Evolutionary conservation across 225 moss, liverwort and hornwort genomes (phyloP).

Genomic region (Polytrichum formosum): DNA sequence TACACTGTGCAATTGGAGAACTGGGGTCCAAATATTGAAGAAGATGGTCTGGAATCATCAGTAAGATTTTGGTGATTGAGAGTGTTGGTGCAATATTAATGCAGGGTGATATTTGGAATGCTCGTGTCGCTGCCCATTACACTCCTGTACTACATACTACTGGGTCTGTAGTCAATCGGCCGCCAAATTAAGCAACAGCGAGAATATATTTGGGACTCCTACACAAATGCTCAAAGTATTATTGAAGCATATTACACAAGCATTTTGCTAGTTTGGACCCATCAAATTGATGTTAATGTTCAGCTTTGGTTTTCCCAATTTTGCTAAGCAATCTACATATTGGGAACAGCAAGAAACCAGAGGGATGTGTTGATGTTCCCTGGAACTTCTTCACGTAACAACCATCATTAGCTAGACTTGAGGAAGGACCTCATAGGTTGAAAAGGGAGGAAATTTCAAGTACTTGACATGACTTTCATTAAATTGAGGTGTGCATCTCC

Average conservation of each 20-base stretch:
- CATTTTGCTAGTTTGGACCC: conserved; percentile 3
- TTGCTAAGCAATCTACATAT: conserved; percentile 1
- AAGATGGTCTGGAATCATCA: no score
- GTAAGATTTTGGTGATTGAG: neutral
- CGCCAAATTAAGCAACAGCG: neutral
- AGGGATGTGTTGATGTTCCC: neutral
- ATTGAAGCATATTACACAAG: neutral
- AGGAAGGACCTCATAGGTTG: no score
- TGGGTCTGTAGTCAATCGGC: neutral
- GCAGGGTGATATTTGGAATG: conserved; percentile 12
- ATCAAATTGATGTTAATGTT: neutral
- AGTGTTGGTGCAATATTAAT: neutral
- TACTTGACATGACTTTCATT: neutral
- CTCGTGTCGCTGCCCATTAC: conserved; percentile 13
- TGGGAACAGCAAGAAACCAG: neutral
- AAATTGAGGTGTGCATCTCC: neutral
- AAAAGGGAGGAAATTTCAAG: neutral
- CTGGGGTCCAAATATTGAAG: neutral
- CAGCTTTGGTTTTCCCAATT: neutral
- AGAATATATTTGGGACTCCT: conserved; percentile 3
- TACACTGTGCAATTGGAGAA: no score
- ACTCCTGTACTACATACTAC: conserved; percentile 13
- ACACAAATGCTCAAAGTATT: neutral
- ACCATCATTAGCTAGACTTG: neutral
- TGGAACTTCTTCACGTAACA: neutral